phyloP scores from a whole-genome alignment of 78 protist genomes.

The Guillardia theta region DNA sequence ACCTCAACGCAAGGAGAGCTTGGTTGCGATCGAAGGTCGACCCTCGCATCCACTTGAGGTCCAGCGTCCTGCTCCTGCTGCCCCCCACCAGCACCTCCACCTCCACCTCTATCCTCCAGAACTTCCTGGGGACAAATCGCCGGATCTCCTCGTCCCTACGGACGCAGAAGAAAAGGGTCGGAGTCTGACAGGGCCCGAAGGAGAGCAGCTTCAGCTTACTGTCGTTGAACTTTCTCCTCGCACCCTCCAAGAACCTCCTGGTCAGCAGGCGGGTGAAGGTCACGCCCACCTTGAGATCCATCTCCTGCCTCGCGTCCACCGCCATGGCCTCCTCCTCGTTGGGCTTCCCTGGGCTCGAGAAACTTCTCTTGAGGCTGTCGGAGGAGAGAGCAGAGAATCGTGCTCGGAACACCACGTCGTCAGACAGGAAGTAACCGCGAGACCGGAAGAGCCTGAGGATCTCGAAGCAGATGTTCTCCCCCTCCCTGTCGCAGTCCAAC shows the following conservation, averaged over 20 bases:
- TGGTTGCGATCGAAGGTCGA: too few species aligned
- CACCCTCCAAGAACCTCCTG: not conserved
- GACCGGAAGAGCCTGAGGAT: not conserved
- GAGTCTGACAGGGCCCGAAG: constrained; percentile 77
- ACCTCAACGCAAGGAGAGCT: too few species aligned
- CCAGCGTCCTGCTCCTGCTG: too few species aligned
- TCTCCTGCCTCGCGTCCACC: constrained; percentile 70
- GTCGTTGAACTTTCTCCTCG: not conserved
- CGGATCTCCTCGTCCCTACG: not conserved
- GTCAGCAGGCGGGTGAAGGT: constrained; percentile 62
- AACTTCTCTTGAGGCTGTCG: not conserved
- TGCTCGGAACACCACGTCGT: constrained; percentile 45
- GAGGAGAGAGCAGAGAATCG: constrained; percentile 57
- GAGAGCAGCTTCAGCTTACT: constrained; percentile 3
- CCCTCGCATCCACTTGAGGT: too few species aligned
- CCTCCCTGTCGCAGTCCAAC: constrained; percentile 86
- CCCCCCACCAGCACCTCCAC: too few species aligned
- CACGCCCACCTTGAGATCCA: constrained; percentile 65
- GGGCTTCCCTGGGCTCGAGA: constrained; percentile 36
- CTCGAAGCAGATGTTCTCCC: constrained; percentile 82
- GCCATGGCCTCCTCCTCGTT: constrained; percentile 40
- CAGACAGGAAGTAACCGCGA: too few species aligned
- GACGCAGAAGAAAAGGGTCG: not conserved
- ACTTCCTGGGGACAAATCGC: constrained; percentile 3
- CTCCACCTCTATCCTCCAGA: not conserved